Conservation (phyloP, 768 basidiomycete genomes). For the Xerocomellus dryophilus region DNA sequence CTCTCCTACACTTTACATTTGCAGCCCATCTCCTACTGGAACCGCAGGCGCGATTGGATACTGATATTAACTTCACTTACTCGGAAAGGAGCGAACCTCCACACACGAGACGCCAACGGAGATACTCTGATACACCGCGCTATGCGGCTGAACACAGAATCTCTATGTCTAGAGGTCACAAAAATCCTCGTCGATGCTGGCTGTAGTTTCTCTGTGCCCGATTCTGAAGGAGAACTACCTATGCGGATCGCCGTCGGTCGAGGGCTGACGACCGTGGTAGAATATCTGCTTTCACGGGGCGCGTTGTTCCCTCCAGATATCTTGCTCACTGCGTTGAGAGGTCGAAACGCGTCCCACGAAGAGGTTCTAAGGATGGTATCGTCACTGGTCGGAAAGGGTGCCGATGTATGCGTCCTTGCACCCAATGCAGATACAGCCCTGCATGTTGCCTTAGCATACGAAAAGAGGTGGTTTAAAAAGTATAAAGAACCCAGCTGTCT, state of each 20-base stretch:
- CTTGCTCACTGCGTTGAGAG: not conserved
- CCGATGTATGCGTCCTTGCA: not conserved
- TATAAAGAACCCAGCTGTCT: not conserved
- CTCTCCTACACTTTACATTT: not conserved
- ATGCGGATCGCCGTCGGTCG: not conserved
- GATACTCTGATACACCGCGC: not conserved
- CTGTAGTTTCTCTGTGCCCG: not conserved
- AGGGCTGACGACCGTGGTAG: not conserved
- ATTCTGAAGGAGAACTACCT: not conserved
- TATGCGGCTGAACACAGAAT: not conserved
- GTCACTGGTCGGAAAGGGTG: not conserved
- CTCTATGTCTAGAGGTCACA: not conserved
- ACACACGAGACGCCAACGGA: not conserved
- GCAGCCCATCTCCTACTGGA: too few species aligned
- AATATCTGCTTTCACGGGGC: not conserved
- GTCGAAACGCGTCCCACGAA: rapidly evolving
- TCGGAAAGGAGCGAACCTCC: not conserved
- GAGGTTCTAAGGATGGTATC: not conserved
- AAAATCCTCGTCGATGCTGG: not conserved
- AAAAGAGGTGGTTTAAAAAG: not conserved
- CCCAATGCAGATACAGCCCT: not conserved
- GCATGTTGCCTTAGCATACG: not conserved
- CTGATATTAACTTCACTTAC: not conserved
- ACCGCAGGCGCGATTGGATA: too few species aligned
- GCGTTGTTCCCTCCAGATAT: not conserved